Base-by-base conservation (phyloP, 805 yeast species). In the Phaffomyces thermotolerans region DNA sequence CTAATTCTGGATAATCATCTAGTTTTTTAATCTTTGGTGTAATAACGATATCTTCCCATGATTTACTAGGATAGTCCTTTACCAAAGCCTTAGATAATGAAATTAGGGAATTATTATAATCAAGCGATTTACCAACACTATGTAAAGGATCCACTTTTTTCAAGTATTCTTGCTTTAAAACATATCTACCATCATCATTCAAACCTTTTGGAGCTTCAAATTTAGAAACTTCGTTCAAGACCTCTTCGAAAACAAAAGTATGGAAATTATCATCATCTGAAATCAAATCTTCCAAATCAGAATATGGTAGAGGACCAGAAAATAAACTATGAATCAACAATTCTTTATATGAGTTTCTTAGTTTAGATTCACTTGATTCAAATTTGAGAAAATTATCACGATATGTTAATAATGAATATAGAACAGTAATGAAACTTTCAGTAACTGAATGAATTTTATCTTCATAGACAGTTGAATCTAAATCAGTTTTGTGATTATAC, bases 381-480 rank as follows among this genome's bases (percentile, higher is more conserved):
- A 67, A 64, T 3, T 75, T 75, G 43, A 68, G 69, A 44, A 87
- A 72, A 40, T 75, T 75, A 4, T 76, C 60, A 47, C 95, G 81
- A 52, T 87, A 95, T 2, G 84, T 78, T 17, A 89, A 58, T 9
- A 88, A 51, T 39, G 78, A 77, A 47, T 88, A 83, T 46, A 89
- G 64, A 48, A 81, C 82, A 29, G 80, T 76, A 38, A 89, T 56
- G 49, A 88, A 81, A 53, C 88, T 96, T 55, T 90, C 97, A 18
- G 88, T 66, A 64, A 91, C 76, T 44, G 77, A 75, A 3, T 72
- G 67, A 1, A 79, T 65, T 45, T 67, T 69, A 20, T 63, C 68
- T 34, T 72, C 76, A 27, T 68, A 69, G 12, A 74, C 75, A 18
- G 79, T 81, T 29, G 71, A 65, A 2, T 53, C 56, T 4, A 54